These are phyloP conservation scores for Drechslera avenae DNA, from an alignment of 2,329 filamentous ascomycete genomes.

Conservation along the genomic window DNA sequence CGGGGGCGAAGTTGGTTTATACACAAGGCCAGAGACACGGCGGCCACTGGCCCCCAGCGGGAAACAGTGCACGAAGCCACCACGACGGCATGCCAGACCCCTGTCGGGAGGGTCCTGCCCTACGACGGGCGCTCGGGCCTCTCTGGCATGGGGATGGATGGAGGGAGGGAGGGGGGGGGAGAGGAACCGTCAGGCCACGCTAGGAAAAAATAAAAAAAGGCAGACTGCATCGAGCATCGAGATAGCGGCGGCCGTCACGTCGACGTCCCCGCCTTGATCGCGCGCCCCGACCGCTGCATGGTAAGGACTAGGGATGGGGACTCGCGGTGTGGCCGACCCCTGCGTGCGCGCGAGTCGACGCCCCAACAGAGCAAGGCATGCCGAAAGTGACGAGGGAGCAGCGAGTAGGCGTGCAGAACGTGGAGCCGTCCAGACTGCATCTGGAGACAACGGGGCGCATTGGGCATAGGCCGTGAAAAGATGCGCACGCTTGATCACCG, in stretches of 20 bases:
- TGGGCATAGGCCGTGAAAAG: constrained; percentile 26
- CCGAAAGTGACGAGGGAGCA: constrained; percentile 27
- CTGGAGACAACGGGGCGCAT: constrained; percentile 41
- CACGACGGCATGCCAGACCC: constrained; percentile 34
- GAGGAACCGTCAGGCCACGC: constrained; percentile 42
- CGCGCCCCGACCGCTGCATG: constrained; percentile 44
- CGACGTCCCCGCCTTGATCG: constrained; percentile 46
- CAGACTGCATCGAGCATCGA: constrained; percentile 16
- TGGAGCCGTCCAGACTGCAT: constrained; percentile 28
- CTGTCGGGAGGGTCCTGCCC: constrained; percentile 37
- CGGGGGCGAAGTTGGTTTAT: constrained; percentile 48
- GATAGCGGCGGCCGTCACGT: constrained; percentile 36
- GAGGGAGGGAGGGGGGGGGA: no score
- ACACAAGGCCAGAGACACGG: constrained; percentile 37
- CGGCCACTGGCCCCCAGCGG: constrained; percentile 37
- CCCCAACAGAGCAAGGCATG: constrained; percentile 25
- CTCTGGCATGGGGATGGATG: constrained; percentile 44
- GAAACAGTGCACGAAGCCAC: constrained; percentile 40
- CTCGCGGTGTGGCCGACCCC: constrained; percentile 45
- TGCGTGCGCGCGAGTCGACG: constrained; percentile 28
- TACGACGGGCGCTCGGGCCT: constrained; percentile 37
- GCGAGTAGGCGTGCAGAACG: constrained; percentile 29
- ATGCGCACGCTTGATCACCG: constrained; percentile 37
- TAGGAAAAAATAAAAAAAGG: constrained; percentile 47
- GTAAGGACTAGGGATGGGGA: constrained; percentile 37